Base-by-base conservation (phyloP, 345 rosid species). In the Eucalyptus globulus region DNA sequence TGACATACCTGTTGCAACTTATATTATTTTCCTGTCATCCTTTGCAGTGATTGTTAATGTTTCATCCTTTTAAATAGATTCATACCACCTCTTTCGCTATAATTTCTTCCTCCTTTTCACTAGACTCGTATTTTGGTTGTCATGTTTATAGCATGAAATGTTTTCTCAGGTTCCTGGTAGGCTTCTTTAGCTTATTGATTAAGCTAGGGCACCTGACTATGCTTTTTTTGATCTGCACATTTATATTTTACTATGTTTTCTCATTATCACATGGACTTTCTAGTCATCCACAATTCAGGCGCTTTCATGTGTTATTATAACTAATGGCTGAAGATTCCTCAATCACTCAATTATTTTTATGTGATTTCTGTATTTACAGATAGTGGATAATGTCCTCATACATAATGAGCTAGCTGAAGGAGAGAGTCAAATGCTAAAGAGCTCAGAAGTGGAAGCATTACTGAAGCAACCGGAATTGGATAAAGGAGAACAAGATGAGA, bases 401-500 rank as follows among this genome's bases (percentile, higher is more conserved):
- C 94, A 92, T 51, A 94, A 91, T 49, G 95, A 95, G 91, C 94
- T 91, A 87, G 94, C 93, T 62, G 94, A 94, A 80, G 96, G 92
- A 89, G 95, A 92, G 88, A 91, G 88, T 44, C 88, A 88, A 29
- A 80, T 91, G 56, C 65, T 93, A 88, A 85, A 91, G 90, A 91
- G 89, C 86, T 93, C 95, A 72, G 89, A 88, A 81, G 29, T 90
- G 90, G 94, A 93, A 88, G 56, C 93, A 22, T 44, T 60, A 29
- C 91, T 37, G 15, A 86, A 92, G 90, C 89, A 91, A 86, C 90
- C 83, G 45, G 93, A 92, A 89, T 89, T 87, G 7, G 95, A 89
- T 89, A 94, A 93, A 91, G 89, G 90, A 16, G 95, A 95, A 90
- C 95, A 94, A 88, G 97, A 90, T 91, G 98, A 95, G 88, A 93